Evolutionary conservation across 257 asterid species (phyloP).

Genomic region (Handroanthus guayacan): DNA sequence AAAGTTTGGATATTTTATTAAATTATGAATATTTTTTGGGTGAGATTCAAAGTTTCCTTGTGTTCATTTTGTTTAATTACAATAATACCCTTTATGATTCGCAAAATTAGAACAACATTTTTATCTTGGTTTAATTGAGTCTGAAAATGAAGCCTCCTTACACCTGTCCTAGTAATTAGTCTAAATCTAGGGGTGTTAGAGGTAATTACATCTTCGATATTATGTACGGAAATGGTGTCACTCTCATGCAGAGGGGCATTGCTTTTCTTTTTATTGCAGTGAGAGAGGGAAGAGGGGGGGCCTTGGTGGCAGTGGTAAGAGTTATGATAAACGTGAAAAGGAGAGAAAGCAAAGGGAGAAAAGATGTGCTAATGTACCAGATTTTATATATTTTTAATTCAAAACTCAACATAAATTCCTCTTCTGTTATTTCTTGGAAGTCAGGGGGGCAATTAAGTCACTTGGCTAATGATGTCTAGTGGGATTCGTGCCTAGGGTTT

Average conservation of each 20-base stretch:
- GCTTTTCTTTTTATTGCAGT: conserved; percentile 42
- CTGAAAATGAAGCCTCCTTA: no score
- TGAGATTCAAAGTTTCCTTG: conserved; percentile 33
- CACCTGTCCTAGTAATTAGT: no score
- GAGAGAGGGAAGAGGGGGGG: conserved; percentile 34
- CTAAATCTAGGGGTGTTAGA: no score
- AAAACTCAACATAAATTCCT: background rate
- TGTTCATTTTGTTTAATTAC: no score
- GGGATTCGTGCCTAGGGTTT: conserved; percentile 36
- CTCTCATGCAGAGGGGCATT: conserved; percentile 25
- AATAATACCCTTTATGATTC: no score
- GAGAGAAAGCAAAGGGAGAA: conserved; percentile 50
- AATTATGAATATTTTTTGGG: conserved; percentile 31
- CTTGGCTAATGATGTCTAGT: conserved; percentile 3
- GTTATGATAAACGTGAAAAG: conserved; percentile 44
- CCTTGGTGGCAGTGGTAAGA: conserved; percentile 19
- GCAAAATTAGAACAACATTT: no score
- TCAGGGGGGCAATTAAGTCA: conserved; percentile 31
- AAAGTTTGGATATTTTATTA: conserved; percentile 32
- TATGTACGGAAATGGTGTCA: conserved; percentile 2
- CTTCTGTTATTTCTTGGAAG: conserved; percentile 14
- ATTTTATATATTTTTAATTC: conserved; percentile 20
- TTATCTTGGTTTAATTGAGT: no score
- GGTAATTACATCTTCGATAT: background rate
- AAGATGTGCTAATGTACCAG: conserved; percentile 34